phyloP scores from a whole-genome alignment of 352 stramenopile species.

The Elongisporangium prolatum region DNA sequence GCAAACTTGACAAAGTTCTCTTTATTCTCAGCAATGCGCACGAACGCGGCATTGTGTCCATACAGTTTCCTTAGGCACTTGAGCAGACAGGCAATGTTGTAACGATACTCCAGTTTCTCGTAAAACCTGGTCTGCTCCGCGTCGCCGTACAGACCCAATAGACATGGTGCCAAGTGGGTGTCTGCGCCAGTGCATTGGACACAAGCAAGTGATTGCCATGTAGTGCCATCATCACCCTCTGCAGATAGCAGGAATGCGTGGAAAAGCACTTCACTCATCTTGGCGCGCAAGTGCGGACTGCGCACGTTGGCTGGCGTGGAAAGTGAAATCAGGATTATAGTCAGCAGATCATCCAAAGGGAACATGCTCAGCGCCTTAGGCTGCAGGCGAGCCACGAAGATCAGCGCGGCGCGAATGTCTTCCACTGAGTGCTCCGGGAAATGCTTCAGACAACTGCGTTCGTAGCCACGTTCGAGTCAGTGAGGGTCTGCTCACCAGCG shows the following conservation, averaged over 20 bases:
- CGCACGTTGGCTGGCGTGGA: slow-evolving; percentile 83
- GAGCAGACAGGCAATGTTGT: slow-evolving; percentile 95
- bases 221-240: slow-evolving; percentile 59
- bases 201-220: slow-evolving; percentile 57
- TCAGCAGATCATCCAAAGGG: slow-evolving; percentile 86
- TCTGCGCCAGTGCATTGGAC: slow-evolving; percentile 65
- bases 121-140: slow-evolving; percentile 98
- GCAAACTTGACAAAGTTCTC: slow-evolving; percentile 97
- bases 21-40: slow-evolving; percentile 89
- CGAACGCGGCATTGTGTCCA: slow-evolving; percentile 94
- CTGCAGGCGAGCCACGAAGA: slow-evolving; percentile 87
- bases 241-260: slow-evolving; percentile 92
- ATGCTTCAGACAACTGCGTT: slow-evolving; percentile 54
- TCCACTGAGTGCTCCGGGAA: slow-evolving; percentile 96
- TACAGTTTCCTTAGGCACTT: slow-evolving; percentile 96
- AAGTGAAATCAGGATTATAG: slow-evolving; percentile 90
- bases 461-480: slow-evolving; percentile 17
- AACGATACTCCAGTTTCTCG: slow-evolving; percentile 95
- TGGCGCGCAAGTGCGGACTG: slow-evolving; percentile 93
- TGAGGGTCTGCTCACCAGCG: slow-evolving; percentile 17
- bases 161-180: slow-evolving; percentile 91
- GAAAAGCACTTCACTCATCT: slow-evolving; percentile 95
- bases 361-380: slow-evolving; percentile 81
- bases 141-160: slow-evolving; percentile 97
- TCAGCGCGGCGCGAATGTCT: slow-evolving; percentile 91